These are phyloP conservation scores for Polygonum maritimum DNA, from an alignment of 148 eudicot genomes.

Conservation along the genomic window DNA sequence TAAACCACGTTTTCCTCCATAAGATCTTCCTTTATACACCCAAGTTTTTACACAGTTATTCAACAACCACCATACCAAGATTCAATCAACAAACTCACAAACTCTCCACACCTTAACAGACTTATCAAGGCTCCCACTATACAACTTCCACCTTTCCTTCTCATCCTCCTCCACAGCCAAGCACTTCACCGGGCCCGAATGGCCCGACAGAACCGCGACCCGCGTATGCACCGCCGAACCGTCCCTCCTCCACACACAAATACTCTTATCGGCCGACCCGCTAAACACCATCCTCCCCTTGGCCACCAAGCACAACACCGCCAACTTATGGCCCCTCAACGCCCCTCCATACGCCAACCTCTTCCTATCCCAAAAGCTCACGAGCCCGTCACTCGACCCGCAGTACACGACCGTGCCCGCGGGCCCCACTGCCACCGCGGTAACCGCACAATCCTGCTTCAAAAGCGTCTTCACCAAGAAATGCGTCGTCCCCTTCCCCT, in stretches of 20 bases:
- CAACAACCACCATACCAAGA: no score
- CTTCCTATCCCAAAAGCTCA: conserved; percentile 11
- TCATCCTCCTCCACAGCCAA: conserved; percentile 10
- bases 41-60: no score
- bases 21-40: background rate
- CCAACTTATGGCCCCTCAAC: conserved; percentile 13
- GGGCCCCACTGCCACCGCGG: conserved; percentile 10
- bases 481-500: conserved; percentile 12
- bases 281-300: conserved; percentile 12
- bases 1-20: background rate
- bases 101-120: conserved; percentile 15
- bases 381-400: conserved; percentile 15
- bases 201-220: conserved; percentile 6
- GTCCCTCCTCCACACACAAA: conserved; percentile 14
- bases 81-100: background rate
- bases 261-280: conserved; percentile 15
- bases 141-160: conserved; percentile 9
- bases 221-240: background rate
- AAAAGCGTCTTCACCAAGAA: conserved; percentile 1
- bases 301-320: conserved; percentile 12
- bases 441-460: conserved; percentile 13
- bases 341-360: conserved; percentile 10
- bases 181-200: conserved; percentile 15
- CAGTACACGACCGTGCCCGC: conserved; percentile 1
- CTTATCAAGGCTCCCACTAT: conserved; percentile 16